Evolutionary conservation across 495 filamentous ascomycete genomes (phyloP), one percentile per base, ranked within the genome.

Genomic region (Jackrogersella minutella): DNA sequence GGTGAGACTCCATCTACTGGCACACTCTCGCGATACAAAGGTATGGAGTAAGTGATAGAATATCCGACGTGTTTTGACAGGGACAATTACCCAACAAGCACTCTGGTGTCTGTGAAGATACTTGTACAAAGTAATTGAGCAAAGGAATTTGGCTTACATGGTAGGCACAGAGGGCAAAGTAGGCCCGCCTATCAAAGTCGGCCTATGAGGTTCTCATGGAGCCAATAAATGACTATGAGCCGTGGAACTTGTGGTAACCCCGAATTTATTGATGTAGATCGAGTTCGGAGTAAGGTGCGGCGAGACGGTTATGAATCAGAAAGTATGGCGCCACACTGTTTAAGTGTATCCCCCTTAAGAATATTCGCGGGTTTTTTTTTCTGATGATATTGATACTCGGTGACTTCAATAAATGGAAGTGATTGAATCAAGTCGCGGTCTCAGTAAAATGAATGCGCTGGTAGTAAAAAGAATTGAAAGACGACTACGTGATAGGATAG

Each of bases 121-220:
- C 10, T 53, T 57, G 5, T 17, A 37, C 50, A 13, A 36, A 17
- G 33, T 49, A 24, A 2, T n/a, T 1, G 50, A 30, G 24, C 37
- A 33, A 49, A 57, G 43, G 22, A 41, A 50, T 31, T 55, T 1
- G 17, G 37, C 67, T 58, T 58, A 70, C 67, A 70, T 70, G 14
- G 31, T 30, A 47, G 30, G 44, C 62, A 66, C 33, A 14, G 14
- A 8, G 36, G 60, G 60, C 66, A 52, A 24, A 60, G n/a, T 16
- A 57, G 19, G 66, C 66, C 66, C 66, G 60, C 55, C 56, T 64
- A 36, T 40, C 26, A 31, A 56, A 55, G 46, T 26, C 24, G 34
- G 16, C 43, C 46, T 66, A 70, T 62, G 39, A 26, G 24, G n/a
- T 62, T 68, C 46, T 70, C 67, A 70, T 70, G 21, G 62, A 58